Conservation (phyloP, 495 filamentous ascomycete genomes). For the Daldinia loculata region DNA sequence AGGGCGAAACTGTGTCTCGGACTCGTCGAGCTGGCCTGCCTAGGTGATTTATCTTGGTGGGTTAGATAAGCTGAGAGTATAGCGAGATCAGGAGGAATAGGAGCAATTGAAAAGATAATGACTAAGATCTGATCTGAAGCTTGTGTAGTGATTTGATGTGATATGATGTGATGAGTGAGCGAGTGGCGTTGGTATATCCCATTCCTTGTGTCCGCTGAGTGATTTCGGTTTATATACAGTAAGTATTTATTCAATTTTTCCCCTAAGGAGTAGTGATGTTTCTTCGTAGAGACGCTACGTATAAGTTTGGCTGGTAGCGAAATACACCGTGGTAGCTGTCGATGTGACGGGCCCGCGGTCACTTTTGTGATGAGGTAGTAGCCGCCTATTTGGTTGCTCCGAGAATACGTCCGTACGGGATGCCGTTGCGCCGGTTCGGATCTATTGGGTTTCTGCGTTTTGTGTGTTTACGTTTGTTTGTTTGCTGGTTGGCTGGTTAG, state of each 20-base stretch:
- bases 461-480: neutral
- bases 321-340: neutral
- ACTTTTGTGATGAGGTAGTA: neutral
- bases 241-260: too few relatives aligned
- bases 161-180: neutral
- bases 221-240: neutral
- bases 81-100: neutral
- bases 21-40: neutral
- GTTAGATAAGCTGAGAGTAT: neutral
- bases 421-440: neutral
- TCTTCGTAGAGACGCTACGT: neutral
- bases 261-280: too few relatives aligned
- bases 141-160: neutral
- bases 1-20: slow-evolving; percentile 7
- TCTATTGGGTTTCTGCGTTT: neutral
- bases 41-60: neutral
- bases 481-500: neutral
- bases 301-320: neutral
- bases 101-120: neutral
- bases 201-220: neutral
- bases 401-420: slow-evolving; percentile 2
- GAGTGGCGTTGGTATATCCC: neutral
- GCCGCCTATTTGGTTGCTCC: neutral
- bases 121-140: neutral
- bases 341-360: neutral